phyloP scores from a whole-genome alignment of 202 grass and related monocot genomes.

The Dendrocalamus latiflorus region DNA sequence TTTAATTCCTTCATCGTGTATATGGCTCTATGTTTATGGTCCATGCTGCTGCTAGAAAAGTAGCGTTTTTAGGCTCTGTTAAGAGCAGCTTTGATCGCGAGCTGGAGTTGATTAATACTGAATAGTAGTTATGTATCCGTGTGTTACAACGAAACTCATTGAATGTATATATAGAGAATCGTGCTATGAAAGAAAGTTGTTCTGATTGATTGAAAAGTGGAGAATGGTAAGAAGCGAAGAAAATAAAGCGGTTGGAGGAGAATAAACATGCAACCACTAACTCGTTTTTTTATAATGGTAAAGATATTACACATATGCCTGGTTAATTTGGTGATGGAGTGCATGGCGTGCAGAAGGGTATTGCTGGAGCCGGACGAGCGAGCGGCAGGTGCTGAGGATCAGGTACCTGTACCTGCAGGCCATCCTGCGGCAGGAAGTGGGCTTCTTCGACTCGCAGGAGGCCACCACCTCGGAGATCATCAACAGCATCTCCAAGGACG shows the following conservation, averaged over 20 bases:
- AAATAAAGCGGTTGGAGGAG: too few species aligned
- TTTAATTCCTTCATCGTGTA: neutral
- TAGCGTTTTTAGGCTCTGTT: too few species aligned
- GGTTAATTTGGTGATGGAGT: neutral
- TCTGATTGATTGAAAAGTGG: too few species aligned
- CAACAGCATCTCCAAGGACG: conserved; percentile 93
- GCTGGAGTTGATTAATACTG: neutral
- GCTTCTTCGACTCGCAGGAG: conserved; percentile 96
- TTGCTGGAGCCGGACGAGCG: conserved; percentile 99
- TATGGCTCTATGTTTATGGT: too few species aligned
- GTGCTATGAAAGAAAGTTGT: too few species aligned
- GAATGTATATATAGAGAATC: too few species aligned
- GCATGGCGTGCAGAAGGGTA: conserved; percentile 80
- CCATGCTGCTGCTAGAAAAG: too few species aligned
- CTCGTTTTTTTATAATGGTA: too few species aligned
- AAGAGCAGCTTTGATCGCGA: neutral
- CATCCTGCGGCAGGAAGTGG: conserved; percentile 87
- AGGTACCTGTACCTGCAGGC: conserved; percentile 88
- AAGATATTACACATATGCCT: neutral
- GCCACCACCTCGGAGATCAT: conserved; percentile 96
- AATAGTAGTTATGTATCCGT: too few species aligned
- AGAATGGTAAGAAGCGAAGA: too few species aligned
- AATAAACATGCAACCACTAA: too few species aligned
- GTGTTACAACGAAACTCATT: too few species aligned
- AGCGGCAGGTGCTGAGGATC: conserved; percentile 91